Base-by-base conservation (phyloP, 345 rosid genomes). In the Tarenaya hassleriana region DNA sequence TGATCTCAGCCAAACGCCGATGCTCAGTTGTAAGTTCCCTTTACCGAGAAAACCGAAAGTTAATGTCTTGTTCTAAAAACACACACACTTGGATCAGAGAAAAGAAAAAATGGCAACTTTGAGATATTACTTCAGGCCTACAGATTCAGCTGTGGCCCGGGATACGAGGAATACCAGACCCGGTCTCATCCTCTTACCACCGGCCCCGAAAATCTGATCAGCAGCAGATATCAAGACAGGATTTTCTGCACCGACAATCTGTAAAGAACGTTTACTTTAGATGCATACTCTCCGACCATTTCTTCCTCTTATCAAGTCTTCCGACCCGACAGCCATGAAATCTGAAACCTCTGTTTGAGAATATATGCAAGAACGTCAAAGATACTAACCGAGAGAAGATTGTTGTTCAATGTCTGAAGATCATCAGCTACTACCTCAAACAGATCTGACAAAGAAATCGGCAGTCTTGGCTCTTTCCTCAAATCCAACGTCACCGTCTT, bases 121-220 rank as follows among this genome's bases (percentile, higher is more conserved):
- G 14, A 52, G 51, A 52, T 9, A 15, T 60, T 63, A 85, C 98
- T 80, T 78, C 43, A 92, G 48, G 44, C 91, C 86, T 15, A 64
- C 72, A 58, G 88, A 60, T 65, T 92, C 86, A 0, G 95, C 91
- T 1, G 94, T 92, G 51, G 96, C 96, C 73, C 95, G 75, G 51
- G 98, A 88, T 50, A 85, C 95, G 31, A 92, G 79, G 74, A 92
- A 92, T 10, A 88, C 98, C 66, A 92, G 69, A 55, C 95, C 95
- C 4, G 96, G 98, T 56, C 95, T 78, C 95, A 88, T 85, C 69
- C 98, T 79, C 74, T 92, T 92, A 16, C 98, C 98, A 69, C 98
- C 96, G 50, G 98, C 98, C 60, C 98, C 61, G 66, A 92, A 88
- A 29, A 88, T 88, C 73, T 92, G 96, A 73, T 92, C 91, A 48